Conservation (phyloP, 2,329 filamentous ascomycete species). For the Aspergillus ustus region DNA sequence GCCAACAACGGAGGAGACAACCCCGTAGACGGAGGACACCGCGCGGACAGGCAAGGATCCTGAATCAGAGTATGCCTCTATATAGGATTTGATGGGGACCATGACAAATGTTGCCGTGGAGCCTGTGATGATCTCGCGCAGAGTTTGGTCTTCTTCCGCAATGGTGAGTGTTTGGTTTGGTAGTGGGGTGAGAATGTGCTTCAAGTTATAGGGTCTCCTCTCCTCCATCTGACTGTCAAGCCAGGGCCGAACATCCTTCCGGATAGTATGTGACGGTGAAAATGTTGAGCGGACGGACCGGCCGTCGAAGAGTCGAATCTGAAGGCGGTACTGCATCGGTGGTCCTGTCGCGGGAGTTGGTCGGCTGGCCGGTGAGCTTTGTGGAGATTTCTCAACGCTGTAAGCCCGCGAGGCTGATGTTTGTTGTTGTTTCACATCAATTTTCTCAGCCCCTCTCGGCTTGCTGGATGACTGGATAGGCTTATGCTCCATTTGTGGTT, state of each 20-base stretch:
- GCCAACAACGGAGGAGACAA: constrained; percentile 50
- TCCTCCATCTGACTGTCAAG: constrained; percentile 69
- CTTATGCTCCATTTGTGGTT: constrained; percentile 17
- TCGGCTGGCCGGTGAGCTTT: constrained; percentile 13
- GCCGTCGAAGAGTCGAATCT: constrained; percentile 84
- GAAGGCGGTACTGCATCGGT: constrained; percentile 62
- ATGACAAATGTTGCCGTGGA: constrained; percentile 85
- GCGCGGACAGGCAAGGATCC: constrained; percentile 47
- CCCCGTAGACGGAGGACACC: constrained; percentile 45
- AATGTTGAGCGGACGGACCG: constrained; percentile 77
- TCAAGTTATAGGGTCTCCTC: constrained; percentile 75
- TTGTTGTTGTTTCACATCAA: constrained; percentile 35
- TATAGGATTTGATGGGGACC: constrained; percentile 68
- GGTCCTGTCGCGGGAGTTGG: constrained; percentile 25
- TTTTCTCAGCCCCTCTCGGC: constrained; percentile 1
- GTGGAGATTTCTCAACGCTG: constrained; percentile 16
- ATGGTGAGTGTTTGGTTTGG: constrained; percentile 76
- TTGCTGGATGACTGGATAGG: neutral
- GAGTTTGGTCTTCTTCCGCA: constrained; percentile 71
- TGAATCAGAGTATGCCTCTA: constrained; percentile 59
- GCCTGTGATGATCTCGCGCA: constrained; percentile 72
- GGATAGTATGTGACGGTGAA: constrained; percentile 64
- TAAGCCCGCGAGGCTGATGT: constrained; percentile 20
- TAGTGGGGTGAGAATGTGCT: constrained; percentile 77
- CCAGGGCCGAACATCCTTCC: constrained; percentile 73